A percentile compares a stretch with the other conserved stretches of the same genome.
Conservation (phyloP, 305 asterid genomes). For the Fraxinus paxiana region DNA sequence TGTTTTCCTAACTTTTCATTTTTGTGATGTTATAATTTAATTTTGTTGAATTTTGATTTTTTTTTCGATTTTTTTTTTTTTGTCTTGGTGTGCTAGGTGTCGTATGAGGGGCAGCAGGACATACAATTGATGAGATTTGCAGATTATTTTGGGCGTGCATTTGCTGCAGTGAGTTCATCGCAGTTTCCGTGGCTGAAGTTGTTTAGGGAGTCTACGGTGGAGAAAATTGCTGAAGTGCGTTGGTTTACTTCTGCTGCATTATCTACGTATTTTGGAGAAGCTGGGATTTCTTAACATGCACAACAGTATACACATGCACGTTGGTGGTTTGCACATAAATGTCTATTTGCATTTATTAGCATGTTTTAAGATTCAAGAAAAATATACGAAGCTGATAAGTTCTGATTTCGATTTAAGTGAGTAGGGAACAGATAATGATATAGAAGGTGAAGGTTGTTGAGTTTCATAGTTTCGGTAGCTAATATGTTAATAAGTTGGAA, state of each 20-base stretch:
- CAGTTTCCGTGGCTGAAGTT: slow-evolving; percentile 83
- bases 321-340: neutral
- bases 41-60: slow-evolving; percentile 2
- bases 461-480: neutral
- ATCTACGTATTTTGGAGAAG: neutral
- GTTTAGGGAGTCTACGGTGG: slow-evolving; percentile 72
- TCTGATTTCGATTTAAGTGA: neutral
- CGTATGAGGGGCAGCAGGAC: slow-evolving; percentile 70
- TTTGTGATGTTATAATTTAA: slow-evolving; percentile 5
- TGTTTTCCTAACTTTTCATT: neutral
- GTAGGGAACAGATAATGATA: neutral
- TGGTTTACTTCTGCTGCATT: neutral
- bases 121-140: slow-evolving; percentile 83
- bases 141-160: slow-evolving; percentile 82
- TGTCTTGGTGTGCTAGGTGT: slow-evolving; percentile 41
- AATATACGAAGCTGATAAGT: neutral
- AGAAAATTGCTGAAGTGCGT: slow-evolving; percentile 60
- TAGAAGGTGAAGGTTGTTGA: neutral
- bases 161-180: slow-evolving; percentile 59
- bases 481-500: neutral
- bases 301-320: neutral
- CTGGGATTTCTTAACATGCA: neutral
- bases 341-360: neutral
- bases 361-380: neutral
- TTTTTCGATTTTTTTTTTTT: neutral